Conservation (phyloP, 2,329 filamentous ascomycete genomes). For the Aspergillus hiratsukae region DNA sequence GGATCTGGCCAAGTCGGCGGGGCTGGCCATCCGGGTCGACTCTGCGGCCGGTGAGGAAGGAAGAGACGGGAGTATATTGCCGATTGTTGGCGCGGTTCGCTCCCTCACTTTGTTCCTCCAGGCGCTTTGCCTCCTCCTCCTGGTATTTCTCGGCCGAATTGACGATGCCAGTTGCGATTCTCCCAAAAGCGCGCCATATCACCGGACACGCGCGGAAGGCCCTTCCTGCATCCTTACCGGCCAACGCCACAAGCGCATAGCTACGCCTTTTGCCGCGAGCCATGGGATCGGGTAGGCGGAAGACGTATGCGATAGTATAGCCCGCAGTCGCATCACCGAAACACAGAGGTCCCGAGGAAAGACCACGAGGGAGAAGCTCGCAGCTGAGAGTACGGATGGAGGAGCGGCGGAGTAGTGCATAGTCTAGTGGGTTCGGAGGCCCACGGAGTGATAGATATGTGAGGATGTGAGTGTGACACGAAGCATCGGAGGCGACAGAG, state of each 20-base stretch:
- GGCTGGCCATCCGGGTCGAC: slow-evolving; percentile 54
- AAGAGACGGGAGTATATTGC: slow-evolving; percentile 53
- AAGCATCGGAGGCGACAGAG: slow-evolving; percentile 42
- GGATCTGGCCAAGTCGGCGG: slow-evolving; percentile 49
- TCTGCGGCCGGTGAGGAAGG: slow-evolving; percentile 54
- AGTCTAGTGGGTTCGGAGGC: slow-evolving; percentile 50
- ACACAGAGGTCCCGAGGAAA: slow-evolving; percentile 54
- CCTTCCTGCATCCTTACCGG: slow-evolving; percentile 48
- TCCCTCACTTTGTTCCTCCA: slow-evolving; percentile 34
- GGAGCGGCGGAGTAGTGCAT: slow-evolving; percentile 53
- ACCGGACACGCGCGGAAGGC: slow-evolving; percentile 45
- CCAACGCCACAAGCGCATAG: slow-evolving; percentile 55
- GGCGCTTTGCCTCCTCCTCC: slow-evolving; percentile 42
- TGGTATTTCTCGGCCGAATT: slow-evolving; percentile 42
- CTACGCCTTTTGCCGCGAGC: slow-evolving; percentile 53
- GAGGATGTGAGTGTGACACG: slow-evolving; percentile 52
- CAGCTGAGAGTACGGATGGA: slow-evolving; percentile 56
- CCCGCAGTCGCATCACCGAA: slow-evolving; percentile 54
- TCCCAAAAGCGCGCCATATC: slow-evolving; percentile 52
- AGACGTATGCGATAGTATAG: slow-evolving; percentile 58
- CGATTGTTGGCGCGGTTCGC: slow-evolving; percentile 26
- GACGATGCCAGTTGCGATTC: slow-evolving; percentile 51
- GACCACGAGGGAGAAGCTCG: slow-evolving; percentile 52
- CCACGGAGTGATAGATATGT: slow-evolving; percentile 57
- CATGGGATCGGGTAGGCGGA: slow-evolving; percentile 55